Evolutionary conservation across 148 eudicot species (phyloP).

Genomic region (Persicaria maculosa): DNA sequence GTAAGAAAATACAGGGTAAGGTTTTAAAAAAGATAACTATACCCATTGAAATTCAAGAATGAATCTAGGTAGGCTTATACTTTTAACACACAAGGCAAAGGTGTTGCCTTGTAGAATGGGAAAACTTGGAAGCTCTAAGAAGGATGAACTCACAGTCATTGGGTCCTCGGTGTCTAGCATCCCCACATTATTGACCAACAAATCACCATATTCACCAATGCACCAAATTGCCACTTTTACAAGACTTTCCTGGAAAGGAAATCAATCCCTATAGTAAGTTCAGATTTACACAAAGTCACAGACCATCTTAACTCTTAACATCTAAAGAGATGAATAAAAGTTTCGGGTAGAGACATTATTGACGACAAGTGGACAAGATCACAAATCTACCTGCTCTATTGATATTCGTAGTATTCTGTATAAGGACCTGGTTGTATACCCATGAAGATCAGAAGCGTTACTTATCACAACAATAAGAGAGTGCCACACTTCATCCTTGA

Average conservation of each 20-base stretch:
- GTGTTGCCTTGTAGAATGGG: background rate
- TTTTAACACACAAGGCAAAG: background rate
- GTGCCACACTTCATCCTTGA: slow-evolving; percentile 94
- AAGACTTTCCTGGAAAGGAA: slow-evolving; percentile 65
- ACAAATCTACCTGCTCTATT: slow-evolving; percentile 63
- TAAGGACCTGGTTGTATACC: slow-evolving; percentile 69
- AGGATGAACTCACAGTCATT: slow-evolving; percentile 57
- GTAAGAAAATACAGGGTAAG: slow-evolving; percentile 6
- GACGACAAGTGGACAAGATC: slow-evolving; percentile 10
- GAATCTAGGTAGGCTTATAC: background rate
- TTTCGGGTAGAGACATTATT: slow-evolving; percentile 7
- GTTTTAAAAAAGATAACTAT: background rate
- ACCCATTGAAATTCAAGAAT: background rate
- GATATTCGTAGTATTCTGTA: slow-evolving; percentile 62
- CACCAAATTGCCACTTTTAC: slow-evolving; percentile 95
- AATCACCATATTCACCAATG: slow-evolving; percentile 96
- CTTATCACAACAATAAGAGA: slow-evolving; percentile 76
- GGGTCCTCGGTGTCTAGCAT: slow-evolving; percentile 86
- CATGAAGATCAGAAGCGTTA: slow-evolving; percentile 83
- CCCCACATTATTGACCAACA: slow-evolving; percentile 73
- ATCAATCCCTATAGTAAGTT: background rate
- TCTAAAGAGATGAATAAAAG: background rate
- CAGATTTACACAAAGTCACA: background rate
- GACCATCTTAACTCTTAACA: background rate
- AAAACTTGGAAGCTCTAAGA: background rate